Evolutionary conservation across 2,329 filamentous ascomycete genomes (phyloP).

Genomic region (Neocucurbitaria cava): DNA sequence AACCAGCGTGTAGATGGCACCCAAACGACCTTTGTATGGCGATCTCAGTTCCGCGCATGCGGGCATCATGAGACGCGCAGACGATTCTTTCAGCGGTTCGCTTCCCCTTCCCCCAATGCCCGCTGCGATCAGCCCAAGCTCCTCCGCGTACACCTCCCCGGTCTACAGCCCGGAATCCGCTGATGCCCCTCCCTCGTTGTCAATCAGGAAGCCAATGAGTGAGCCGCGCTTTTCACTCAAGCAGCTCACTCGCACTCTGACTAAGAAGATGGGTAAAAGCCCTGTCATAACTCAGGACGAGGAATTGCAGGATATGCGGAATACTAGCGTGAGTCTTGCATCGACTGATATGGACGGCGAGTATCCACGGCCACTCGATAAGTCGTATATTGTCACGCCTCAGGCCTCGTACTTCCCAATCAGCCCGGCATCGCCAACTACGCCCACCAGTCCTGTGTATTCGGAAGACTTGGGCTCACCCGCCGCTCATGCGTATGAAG

Average conservation of each 20-base stretch:
- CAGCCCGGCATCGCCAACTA: slow-evolving; percentile 24
- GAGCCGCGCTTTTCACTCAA: slow-evolving; percentile 43
- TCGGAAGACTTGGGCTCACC: slow-evolving; percentile 8
- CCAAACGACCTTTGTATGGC: slow-evolving; percentile 37
- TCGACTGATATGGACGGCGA: slow-evolving; percentile 19
- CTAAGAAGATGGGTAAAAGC: slow-evolving; percentile 30
- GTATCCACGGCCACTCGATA: slow-evolving; percentile 27
- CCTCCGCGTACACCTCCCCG: slow-evolving; percentile 36
- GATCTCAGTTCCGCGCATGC: slow-evolving; percentile 40
- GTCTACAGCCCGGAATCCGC: slow-evolving; percentile 32
- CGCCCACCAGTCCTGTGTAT: slow-evolving; percentile 18
- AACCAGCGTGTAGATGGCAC: slow-evolving; percentile 37
- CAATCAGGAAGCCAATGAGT: slow-evolving; percentile 18
- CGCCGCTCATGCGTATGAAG: slow-evolving; percentile 12
- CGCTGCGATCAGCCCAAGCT: slow-evolving; percentile 33
- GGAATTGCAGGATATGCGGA: slow-evolving; percentile 33
- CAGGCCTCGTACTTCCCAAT: slow-evolving; percentile 26
- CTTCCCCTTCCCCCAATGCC: slow-evolving; percentile 35
- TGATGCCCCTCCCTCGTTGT: slow-evolving; percentile 27
- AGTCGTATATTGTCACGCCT: slow-evolving; percentile 25
- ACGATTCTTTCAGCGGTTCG: slow-evolving; percentile 18
- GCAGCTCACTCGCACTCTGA: slow-evolving; percentile 38
- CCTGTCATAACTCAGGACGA: slow-evolving; percentile 19
- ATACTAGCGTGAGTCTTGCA: slow-evolving; percentile 11
- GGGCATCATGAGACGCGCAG: slow-evolving; percentile 33